Evolutionary conservation across 805 yeast genomes (phyloP).

Genomic region (Nakazawaea sp.): DNA sequence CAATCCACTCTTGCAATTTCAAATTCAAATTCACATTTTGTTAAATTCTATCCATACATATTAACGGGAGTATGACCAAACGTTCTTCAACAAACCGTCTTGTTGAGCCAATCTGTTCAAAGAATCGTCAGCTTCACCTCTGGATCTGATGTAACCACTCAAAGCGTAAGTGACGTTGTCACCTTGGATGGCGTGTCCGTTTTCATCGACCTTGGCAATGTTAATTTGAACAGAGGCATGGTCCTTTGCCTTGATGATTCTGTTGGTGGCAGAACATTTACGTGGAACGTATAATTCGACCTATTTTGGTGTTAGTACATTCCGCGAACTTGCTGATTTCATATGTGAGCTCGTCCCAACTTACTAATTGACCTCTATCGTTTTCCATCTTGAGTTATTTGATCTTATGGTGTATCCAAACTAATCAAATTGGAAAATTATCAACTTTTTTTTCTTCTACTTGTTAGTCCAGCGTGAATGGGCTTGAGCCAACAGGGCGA

Average conservation of each 20-base stretch:
- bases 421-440: too few relatives aligned
- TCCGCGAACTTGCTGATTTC: neutral
- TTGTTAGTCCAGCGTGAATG: too few relatives aligned
- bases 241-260: slow-evolving; percentile 99
- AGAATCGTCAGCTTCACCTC: slow-evolving; percentile 99
- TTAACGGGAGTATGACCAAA: slow-evolving; percentile 93
- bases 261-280: slow-evolving; percentile 99
- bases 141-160: slow-evolving; percentile 94
- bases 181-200: slow-evolving; percentile 92
- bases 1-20: too few relatives aligned
- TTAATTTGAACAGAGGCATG: slow-evolving; percentile 99
- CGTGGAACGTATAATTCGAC: slow-evolving; percentile 99
- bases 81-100: slow-evolving; percentile 96
- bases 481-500: too few relatives aligned
- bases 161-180: slow-evolving; percentile 92
- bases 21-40: too few relatives aligned
- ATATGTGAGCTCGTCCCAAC: neutral
- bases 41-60: too few relatives aligned
- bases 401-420: too few relatives aligned
- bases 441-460: too few relatives aligned
- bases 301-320: slow-evolving; percentile 29
- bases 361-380: slow-evolving; percentile 99
- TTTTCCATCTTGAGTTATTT: slow-evolving; percentile 78
- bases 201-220: slow-evolving; percentile 96
- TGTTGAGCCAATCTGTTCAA: slow-evolving; percentile 98